phyloP scores from a whole-genome alignment of 768 basidiomycete genomes.

The Epithele typhae region DNA sequence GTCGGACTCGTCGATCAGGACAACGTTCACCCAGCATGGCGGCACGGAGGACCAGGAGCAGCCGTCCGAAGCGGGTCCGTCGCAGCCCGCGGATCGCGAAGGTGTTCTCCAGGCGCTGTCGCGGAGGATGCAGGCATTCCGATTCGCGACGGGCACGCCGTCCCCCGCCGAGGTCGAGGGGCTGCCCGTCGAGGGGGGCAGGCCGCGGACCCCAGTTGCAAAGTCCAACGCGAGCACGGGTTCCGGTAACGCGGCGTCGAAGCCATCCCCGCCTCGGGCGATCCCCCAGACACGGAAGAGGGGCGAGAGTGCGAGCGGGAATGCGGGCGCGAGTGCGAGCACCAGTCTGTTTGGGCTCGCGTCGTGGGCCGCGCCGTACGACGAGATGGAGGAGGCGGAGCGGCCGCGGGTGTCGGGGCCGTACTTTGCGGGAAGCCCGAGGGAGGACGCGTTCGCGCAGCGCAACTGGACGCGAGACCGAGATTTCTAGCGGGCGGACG shows the following conservation, averaged over 20 bases:
- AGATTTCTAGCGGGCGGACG: conserved; percentile 1
- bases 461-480: conserved; percentile 15
- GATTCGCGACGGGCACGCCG: conserved; percentile 24
- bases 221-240: too few relatives aligned
- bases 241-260: neutral
- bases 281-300: neutral
- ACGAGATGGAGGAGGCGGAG: conserved; percentile 5
- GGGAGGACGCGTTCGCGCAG: conserved; percentile 16
- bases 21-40: conserved; percentile 66
- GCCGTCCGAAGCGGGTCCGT: neutral
- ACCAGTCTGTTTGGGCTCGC: conserved; percentile 29
- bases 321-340: conserved; percentile 18
- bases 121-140: conserved; percentile 28
- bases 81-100: conserved; percentile 17
- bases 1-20: conserved; percentile 90
- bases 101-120: conserved; percentile 30
- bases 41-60: conserved; percentile 29
- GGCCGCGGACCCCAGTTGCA: conserved; percentile 9
- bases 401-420: neutral
- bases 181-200: neutral
- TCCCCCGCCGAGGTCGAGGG: conserved; percentile 14
- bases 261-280: conserved; percentile 15
- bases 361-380: conserved; percentile 29
- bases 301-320: conserved; percentile 15
- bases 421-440: conserved; percentile 14